phyloP scores from a whole-genome alignment of 2,329 filamentous ascomycete species.

The Ophiostoma piceae region DNA sequence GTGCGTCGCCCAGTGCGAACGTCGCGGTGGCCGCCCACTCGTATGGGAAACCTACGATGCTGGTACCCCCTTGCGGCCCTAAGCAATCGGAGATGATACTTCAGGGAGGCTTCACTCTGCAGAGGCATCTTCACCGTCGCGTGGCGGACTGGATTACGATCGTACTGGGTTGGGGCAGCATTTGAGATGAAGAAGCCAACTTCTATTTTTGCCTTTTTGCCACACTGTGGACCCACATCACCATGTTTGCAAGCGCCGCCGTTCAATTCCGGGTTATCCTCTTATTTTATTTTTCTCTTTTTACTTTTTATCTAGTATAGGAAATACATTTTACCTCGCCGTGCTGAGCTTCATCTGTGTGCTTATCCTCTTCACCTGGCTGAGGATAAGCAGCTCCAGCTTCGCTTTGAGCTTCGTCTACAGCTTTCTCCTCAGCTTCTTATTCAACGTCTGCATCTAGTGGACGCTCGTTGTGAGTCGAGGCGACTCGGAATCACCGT shows the following conservation, averaged over 20 bases:
- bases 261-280: not conserved
- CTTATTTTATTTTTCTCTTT: slow-evolving; percentile 1
- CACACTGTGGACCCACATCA: not conserved
- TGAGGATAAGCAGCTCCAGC: too few relatives aligned
- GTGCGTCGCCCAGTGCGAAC: slow-evolving; percentile 63
- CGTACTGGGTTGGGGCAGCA: slow-evolving; percentile 54
- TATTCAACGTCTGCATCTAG: too few relatives aligned
- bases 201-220: slow-evolving; percentile 32
- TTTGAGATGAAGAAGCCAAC: slow-evolving; percentile 51
- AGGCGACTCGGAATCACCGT: too few relatives aligned
- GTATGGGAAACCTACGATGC: slow-evolving; percentile 62
- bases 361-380: too few relatives aligned
- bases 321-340: too few relatives aligned
- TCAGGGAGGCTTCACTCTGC: slow-evolving; percentile 69
- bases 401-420: too few relatives aligned
- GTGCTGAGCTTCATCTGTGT: too few relatives aligned
- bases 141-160: slow-evolving; percentile 66
- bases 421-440: too few relatives aligned
- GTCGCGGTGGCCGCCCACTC: slow-evolving; percentile 61
- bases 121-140: slow-evolving; percentile 65
- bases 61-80: slow-evolving; percentile 47
- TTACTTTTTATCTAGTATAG: not conserved
- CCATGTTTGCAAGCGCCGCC: not conserved
- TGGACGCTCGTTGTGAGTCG: too few relatives aligned
- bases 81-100: slow-evolving; percentile 63